These are phyloP conservation scores for Albatrellus ellisii DNA, from an alignment of 768 basidiomycete genomes.

Conservation along the genomic window DNA sequence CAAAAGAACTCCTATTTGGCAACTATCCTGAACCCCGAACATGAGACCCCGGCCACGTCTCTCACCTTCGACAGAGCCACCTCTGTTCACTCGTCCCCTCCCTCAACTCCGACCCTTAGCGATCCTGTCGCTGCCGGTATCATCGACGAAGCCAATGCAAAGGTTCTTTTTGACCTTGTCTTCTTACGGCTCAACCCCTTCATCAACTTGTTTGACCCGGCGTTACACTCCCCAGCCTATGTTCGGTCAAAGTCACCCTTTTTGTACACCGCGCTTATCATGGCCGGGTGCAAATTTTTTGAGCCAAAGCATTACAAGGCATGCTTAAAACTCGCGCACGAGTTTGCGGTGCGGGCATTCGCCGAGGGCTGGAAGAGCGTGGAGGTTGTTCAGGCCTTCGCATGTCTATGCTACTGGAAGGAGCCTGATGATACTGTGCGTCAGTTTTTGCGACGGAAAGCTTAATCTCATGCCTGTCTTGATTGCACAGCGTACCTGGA, in stretches of 20 bases:
- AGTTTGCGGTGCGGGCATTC: constrained; percentile 68
- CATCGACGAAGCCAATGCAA: constrained; percentile 56
- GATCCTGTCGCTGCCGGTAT: constrained; percentile 68
- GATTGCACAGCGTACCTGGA: constrained; percentile 59
- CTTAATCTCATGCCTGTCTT: not conserved
- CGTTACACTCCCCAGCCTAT: constrained; percentile 69
- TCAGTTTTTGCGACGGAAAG: constrained; percentile 12
- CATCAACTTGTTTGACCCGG: constrained; percentile 79
- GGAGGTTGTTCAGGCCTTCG: constrained; percentile 82
- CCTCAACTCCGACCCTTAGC: constrained; percentile 14
- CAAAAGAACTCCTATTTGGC: constrained; percentile 68
- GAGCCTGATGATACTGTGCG: constrained; percentile 74
- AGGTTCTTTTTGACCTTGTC: constrained; percentile 62
- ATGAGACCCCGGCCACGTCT: constrained; percentile 25
- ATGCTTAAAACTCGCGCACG: constrained; percentile 60
- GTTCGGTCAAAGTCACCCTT: constrained; percentile 72
- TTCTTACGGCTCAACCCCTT: constrained; percentile 82
- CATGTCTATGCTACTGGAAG: constrained; percentile 83
- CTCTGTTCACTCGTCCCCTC: constrained; percentile 15
- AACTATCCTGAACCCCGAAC: constrained; percentile 68
- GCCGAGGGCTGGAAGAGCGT: constrained; percentile 68
- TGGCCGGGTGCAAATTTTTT: constrained; percentile 80
- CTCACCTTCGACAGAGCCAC: constrained; percentile 23
- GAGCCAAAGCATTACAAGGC: constrained; percentile 50
- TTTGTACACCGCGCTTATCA: constrained; percentile 74